Evolutionary conservation across 1,284 basidiomycete species (phyloP), one percentile per base, ranked within the genome.

Genomic region (Ceratobasidium sp.): DNA sequence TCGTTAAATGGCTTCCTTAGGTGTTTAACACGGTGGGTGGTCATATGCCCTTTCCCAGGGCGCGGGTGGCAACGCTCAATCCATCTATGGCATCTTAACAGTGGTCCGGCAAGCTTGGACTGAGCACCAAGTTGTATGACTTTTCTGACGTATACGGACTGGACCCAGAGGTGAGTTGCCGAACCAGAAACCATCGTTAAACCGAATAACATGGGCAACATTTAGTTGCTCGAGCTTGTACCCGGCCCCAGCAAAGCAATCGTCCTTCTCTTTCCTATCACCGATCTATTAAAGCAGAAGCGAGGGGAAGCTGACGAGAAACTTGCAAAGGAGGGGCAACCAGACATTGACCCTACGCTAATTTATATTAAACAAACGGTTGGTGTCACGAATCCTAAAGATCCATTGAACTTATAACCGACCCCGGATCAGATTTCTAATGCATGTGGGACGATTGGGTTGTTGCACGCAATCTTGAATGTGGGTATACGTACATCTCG

Each of bases 381-480:
- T 70, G n/a, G 79, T 73, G 19, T n/a, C 9, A 21, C n/a, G 57
- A n/a, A 14, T 23, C 30, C 11, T 50, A 13, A 16, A 56, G 49
- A 36, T 19, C 9, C 36, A 39, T 39, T 21, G 59, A 8, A 27
- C 46, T 67, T n/a, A 36, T 29, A n/a, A 47, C 16, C 19, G 19
- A 2, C 16, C n/a, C n/a, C 23, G 27, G 21, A n/a, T 36, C 67
- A 93, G 91, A 93, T 95, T 70, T 78, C 82, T 1, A 95, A 95
- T 75, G 93, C 93, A 0, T 95, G 93, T 74, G 93, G 93, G 1
- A 94, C 93, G 0, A 94, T 95, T 74, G 93, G 88, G 0, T 80
- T 96, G 7, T 80, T 96, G 13, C 93, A 96, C 75, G 85, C 90
- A 2, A 75, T 93, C 53, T 83, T 83, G 19, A 93, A 93, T 74